Evolutionary conservation across 129 eudicot species (phyloP), one percentile per base, ranked within the genome.

Genomic region (Arctium lappa): DNA sequence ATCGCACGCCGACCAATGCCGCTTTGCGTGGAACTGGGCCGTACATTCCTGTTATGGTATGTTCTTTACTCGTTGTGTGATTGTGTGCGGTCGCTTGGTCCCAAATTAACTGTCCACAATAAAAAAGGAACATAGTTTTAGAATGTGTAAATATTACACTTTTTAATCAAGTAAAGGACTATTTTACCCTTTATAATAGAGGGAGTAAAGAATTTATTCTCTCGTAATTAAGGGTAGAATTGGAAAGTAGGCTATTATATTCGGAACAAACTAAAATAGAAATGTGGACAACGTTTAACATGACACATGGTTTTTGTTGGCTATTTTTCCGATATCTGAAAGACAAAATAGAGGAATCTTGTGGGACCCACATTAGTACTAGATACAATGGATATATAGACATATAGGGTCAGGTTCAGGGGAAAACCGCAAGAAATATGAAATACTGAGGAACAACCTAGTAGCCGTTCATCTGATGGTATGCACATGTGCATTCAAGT

Each of bases 11-110:
- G 8, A 72, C 78, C 11, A 76, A 65, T 74, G 77, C 76, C 84
- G 50, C 68, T 4, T 29, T 86, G 44, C 90, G 90, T 29, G 98
- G 98, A 73, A 90, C 90, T 0, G 99, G 99, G 73, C 92, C 90
- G 18, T 93, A 93, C 79, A 81, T 95, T 18, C 99, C 97, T 39
- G 42, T 72, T 32, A 81, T 33, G 97, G 99, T 95, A 93, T 76
- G 78, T 46, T 82, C 70, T 79, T 77, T 48, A 71, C 79, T 32
- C 53, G 13, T 22, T 29, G 63, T 29, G n/a, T 4, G 37, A 22
- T 73, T 36, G 13, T 3, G 33, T 56, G 7, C 1, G 60, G 40
- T 27, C n/a, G 31, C 16, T 37, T 72, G 8, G 29, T 44, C 2
- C 53, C 12, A 44, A 44, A 44, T 8, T 44, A 44, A 37, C 1